A percentile compares a stretch with the other conserved stretches of the same genome.
Conservation (phyloP, 2,329 filamentous ascomycete genomes). For the Microcyclosporella mali region DNA sequence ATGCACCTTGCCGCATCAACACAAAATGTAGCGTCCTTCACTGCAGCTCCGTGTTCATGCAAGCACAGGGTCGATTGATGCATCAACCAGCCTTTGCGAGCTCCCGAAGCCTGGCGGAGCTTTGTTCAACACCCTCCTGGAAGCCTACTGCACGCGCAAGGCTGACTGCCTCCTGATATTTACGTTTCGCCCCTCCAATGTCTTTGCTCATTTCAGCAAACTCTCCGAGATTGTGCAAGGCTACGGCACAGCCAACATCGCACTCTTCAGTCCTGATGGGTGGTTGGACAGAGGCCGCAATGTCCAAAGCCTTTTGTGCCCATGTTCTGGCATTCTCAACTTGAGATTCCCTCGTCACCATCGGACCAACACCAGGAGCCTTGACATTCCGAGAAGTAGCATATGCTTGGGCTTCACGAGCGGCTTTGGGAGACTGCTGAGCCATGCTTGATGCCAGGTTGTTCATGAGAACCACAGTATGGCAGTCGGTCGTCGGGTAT, state of each 20-base stretch:
- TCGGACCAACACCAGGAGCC: slow-evolving; percentile 37
- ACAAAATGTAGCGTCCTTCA: too few relatives aligned
- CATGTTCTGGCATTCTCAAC: slow-evolving; percentile 68
- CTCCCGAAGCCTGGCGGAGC: slow-evolving; percentile 37
- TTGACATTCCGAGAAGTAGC: slow-evolving; percentile 32
- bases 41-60: too few relatives aligned
- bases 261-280: slow-evolving; percentile 70
- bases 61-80: background rate
- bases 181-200: slow-evolving; percentile 56
- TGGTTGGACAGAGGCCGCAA: slow-evolving; percentile 59
- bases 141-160: slow-evolving; percentile 49
- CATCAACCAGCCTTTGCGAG: slow-evolving; percentile 16
- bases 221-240: slow-evolving; percentile 80
- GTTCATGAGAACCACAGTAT: slow-evolving; percentile 80
- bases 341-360: slow-evolving; percentile 50
- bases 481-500: slow-evolving; percentile 60
- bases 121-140: slow-evolving; percentile 39
- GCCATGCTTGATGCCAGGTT: slow-evolving; percentile 70
- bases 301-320: slow-evolving; percentile 68
- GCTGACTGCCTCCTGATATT: slow-evolving; percentile 62
- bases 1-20: background rate
- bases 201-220: slow-evolving; percentile 71
- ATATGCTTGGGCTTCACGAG: slow-evolving; percentile 24
- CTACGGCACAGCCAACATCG: slow-evolving; percentile 73
- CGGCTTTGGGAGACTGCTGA: slow-evolving; percentile 50